Percentiles rank a stretch among this genome's conserved stretches.
phyloP scores from a whole-genome alignment of 768 basidiomycete species.

The Chalciporus sphaerocephalus region DNA sequence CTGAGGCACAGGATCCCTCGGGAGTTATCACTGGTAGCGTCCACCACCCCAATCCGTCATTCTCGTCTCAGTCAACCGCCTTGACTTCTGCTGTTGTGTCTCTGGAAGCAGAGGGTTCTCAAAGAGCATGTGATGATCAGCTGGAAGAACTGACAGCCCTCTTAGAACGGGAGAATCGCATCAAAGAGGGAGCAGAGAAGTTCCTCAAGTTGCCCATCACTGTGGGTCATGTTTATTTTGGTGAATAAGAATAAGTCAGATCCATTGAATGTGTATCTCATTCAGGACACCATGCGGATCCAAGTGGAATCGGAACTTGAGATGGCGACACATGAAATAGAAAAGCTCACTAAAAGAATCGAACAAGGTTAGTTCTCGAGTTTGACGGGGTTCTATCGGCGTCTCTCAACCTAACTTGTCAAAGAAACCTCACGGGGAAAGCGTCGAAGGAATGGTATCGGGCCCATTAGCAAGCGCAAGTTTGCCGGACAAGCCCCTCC shows the following conservation, averaged over 20 bases:
- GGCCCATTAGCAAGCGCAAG: slow-evolving; percentile 28
- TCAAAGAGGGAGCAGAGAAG: slow-evolving; percentile 91
- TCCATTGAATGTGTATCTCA: slow-evolving; percentile 7
- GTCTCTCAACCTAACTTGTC: background rate
- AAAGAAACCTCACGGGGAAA: slow-evolving; percentile 29
- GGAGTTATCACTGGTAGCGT: slow-evolving; percentile 10
- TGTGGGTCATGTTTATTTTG: slow-evolving; percentile 31
- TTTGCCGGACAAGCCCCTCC: slow-evolving; percentile 33
- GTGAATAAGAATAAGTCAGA: slow-evolving; percentile 11
- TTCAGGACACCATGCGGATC: slow-evolving; percentile 57
- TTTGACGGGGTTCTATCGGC: background rate
- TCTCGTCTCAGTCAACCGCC: slow-evolving; percentile 29
- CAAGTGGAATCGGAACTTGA: slow-evolving; percentile 77
- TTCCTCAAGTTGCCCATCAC: slow-evolving; percentile 65
- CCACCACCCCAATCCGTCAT: slow-evolving; percentile 27
- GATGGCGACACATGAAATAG: slow-evolving; percentile 71
- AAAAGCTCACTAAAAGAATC: slow-evolving; percentile 49
- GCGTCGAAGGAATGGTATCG: slow-evolving; percentile 28
- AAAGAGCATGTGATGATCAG: slow-evolving; percentile 34
- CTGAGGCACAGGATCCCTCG: slow-evolving; percentile 26
- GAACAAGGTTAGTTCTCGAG: slow-evolving; percentile 39
- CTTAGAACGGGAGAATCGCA: slow-evolving; percentile 71
- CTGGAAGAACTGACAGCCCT: slow-evolving; percentile 63
- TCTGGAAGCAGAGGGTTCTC: slow-evolving; percentile 22
- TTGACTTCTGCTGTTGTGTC: slow-evolving; percentile 22